phyloP scores from a whole-genome alignment of 2,329 filamentous ascomycete species.

The Diaporthe destruens region DNA sequence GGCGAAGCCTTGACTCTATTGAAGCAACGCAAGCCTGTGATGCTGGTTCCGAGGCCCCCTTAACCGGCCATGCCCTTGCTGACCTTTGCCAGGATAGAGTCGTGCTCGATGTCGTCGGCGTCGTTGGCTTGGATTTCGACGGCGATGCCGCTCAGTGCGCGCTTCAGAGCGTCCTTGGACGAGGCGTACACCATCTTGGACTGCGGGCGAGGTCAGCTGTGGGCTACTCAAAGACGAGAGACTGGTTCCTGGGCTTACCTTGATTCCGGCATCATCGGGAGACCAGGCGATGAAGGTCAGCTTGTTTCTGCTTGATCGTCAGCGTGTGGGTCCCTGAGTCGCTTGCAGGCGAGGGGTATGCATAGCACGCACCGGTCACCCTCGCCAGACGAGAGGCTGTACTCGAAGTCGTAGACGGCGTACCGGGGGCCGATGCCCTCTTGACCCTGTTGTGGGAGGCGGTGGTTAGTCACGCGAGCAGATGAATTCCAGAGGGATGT shows the following conservation, averaged over 20 bases:
- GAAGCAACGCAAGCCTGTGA: conserved; percentile 37
- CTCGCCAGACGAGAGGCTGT: conserved; percentile 78
- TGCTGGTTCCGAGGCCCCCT: conserved; percentile 16
- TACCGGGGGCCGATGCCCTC: conserved; percentile 79
- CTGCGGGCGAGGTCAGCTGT: conserved; percentile 55
- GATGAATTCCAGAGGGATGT: conserved; percentile 33
- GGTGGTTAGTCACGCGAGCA: conserved; percentile 33
- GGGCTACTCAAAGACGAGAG: conserved; percentile 41
- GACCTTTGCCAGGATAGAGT: conserved; percentile 75
- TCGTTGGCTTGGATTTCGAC: conserved; percentile 88
- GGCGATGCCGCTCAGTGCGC: conserved; percentile 80
- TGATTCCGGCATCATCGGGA: conserved; percentile 83
- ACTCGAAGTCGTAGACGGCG: conserved; percentile 88
- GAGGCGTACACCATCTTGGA: conserved; percentile 92
- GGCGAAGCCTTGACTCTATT: conserved; percentile 34
- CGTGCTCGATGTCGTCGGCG: conserved; percentile 83
- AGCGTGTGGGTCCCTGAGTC: background rate
- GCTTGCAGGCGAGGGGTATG: conserved; percentile 39
- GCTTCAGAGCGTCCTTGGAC: conserved; percentile 89
- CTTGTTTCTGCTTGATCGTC: conserved; percentile 71
- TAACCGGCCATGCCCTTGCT: conserved; percentile 69
- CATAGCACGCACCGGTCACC: conserved; percentile 70
- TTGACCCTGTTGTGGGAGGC: conserved; percentile 58
- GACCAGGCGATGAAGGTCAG: conserved; percentile 85
- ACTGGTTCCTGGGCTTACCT: conserved; percentile 64